Evolutionary conservation across 768 basidiomycete genomes (phyloP).

Genomic region (Phlegmacium glaucopus): DNA sequence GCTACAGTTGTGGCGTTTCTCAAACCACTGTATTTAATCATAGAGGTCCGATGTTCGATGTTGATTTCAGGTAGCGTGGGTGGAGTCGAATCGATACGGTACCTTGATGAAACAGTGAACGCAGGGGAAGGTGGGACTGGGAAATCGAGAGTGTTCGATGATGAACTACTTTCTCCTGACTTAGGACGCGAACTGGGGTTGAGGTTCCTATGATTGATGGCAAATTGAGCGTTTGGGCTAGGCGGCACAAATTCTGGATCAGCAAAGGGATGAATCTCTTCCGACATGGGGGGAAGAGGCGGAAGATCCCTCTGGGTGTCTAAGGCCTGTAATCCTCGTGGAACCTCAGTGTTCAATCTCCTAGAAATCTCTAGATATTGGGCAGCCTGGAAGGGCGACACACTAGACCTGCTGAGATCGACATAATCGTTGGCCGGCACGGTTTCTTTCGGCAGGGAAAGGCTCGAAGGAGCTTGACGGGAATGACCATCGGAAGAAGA

Average conservation of each 20-base stretch:
- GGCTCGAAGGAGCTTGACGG: not conserved
- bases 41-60: slow-evolving; percentile 39
- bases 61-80: slow-evolving; percentile 53
- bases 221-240: slow-evolving; percentile 16
- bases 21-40: slow-evolving; percentile 32
- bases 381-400: slow-evolving; percentile 71
- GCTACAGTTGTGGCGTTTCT: slow-evolving; percentile 7
- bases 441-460: slow-evolving; percentile 7
- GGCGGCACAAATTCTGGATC: slow-evolving; percentile 22
- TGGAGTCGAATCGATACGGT: slow-evolving; percentile 47
- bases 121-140: slow-evolving; percentile 35
- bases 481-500: slow-evolving; percentile 6
- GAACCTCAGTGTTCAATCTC: slow-evolving; percentile 43
- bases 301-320: slow-evolving; percentile 21
- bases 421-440: slow-evolving; percentile 46
- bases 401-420: slow-evolving; percentile 64
- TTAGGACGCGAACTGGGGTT: slow-evolving; percentile 5
- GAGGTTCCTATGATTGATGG: slow-evolving; percentile 12
- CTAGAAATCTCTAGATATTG: slow-evolving; percentile 73
- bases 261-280: slow-evolving; percentile 23
- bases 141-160: slow-evolving; percentile 32
- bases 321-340: slow-evolving; percentile 30
- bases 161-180: slow-evolving; percentile 11
- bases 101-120: slow-evolving; percentile 26
- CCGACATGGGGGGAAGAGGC: slow-evolving; percentile 17